Conservation (phyloP, 129 eudicot genomes). For the Cynara cardunculus region DNA sequence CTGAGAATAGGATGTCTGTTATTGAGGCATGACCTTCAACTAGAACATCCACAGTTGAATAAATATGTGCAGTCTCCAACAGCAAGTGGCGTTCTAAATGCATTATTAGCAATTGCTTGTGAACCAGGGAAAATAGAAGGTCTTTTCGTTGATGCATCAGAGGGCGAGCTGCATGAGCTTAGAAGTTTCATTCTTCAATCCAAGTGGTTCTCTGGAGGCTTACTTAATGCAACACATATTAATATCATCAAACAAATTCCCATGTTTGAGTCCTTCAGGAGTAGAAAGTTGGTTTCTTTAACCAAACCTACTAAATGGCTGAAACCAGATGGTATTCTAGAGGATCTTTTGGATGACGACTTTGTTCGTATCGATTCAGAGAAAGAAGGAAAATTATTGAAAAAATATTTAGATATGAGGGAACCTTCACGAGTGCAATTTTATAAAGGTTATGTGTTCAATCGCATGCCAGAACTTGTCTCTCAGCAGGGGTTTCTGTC, state of each 20-base stretch:
- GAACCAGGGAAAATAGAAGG: slow-evolving; percentile 41
- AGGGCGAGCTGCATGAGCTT: slow-evolving; percentile 89
- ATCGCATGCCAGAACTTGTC: slow-evolving; percentile 67
- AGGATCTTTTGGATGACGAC: slow-evolving; percentile 79
- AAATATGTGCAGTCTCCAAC: slow-evolving; percentile 82
- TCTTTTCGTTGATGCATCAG: slow-evolving; percentile 65
- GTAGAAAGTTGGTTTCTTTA: slow-evolving; percentile 67
- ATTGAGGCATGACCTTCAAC: slow-evolving; percentile 65
- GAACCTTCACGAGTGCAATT: slow-evolving; percentile 81
- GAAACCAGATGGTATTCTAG: slow-evolving; percentile 70
- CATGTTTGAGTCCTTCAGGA: slow-evolving; percentile 84
- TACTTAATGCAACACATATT: slow-evolving; percentile 42
- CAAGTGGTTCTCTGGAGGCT: slow-evolving; percentile 83
- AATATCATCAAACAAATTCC: slow-evolving; percentile 70
- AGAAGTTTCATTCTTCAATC: slow-evolving; percentile 94
- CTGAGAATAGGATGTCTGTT: slow-evolving; percentile 71
- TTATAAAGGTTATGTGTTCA: slow-evolving; percentile 69
- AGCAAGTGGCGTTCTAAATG: slow-evolving; percentile 84
- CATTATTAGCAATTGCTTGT: slow-evolving; percentile 62
- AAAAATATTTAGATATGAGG: slow-evolving; percentile 45
- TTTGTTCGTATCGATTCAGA: slow-evolving; percentile 86
- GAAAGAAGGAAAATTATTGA: slow-evolving; percentile 69
- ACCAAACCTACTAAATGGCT: slow-evolving; percentile 72
- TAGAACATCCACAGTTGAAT: slow-evolving; percentile 70
- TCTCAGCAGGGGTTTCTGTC: slow-evolving; percentile 53